Percentiles rank a stretch among this genome's conserved stretches.
These are phyloP conservation scores for Pinus albicaulis DNA, from an alignment of 75 land plant genomes.

Conservation along the genomic window DNA sequence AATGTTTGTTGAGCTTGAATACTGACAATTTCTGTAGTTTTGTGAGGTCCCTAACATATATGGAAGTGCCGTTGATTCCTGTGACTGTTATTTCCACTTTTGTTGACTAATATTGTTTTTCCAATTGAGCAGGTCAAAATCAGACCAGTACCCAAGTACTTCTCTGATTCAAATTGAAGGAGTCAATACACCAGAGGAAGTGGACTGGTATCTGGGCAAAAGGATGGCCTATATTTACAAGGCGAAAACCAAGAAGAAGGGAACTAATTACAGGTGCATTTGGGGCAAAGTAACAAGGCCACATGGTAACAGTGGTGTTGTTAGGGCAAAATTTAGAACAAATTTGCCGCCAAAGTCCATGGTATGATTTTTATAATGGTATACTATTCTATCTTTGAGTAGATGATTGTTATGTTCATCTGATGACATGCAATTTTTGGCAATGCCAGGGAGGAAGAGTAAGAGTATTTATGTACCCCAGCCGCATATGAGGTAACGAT, in stretches of 20 bases:
- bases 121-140: conserved; percentile 32
- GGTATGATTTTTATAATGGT: conserved; percentile 24
- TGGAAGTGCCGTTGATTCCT: not conserved
- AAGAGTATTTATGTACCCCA: conserved; percentile 92
- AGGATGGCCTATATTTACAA: conserved; percentile 68
- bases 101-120: not conserved
- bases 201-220: conserved; percentile 67
- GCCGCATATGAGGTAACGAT: conserved; percentile 56
- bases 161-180: conserved; percentile 70
- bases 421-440: not conserved
- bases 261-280: conserved; percentile 72
- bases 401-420: not conserved
- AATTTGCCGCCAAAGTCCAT: conserved; percentile 84
- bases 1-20: not conserved
- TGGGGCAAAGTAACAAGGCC: conserved; percentile 91
- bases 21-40: not conserved
- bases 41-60: not conserved
- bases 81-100: not conserved
- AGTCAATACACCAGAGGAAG: conserved; percentile 73
- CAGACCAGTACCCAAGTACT: conserved; percentile 65
- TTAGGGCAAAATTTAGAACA: conserved; percentile 82
- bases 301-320: conserved; percentile 94
- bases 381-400: not conserved
- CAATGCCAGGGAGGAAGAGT: conserved; percentile 67
- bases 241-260: conserved; percentile 69